These are phyloP conservation scores for Phascolomyces articulosus DNA, from an alignment of 371 early-diverging fungal species.

Conservation along the genomic window DNA sequence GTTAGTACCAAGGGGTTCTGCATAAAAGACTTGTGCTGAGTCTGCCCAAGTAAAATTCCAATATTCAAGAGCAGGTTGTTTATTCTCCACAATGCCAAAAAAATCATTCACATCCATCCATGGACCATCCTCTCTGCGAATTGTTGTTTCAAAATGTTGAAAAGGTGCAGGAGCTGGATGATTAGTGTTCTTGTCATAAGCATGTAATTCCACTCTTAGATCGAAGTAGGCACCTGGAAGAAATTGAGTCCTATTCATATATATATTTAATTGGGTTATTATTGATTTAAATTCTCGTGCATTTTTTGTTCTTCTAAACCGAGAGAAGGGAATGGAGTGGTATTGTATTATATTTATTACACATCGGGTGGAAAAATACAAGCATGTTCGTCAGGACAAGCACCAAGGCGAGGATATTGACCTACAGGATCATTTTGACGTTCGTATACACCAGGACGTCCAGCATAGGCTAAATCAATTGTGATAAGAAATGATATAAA, in stretches of 20 bases:
- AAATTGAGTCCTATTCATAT: slow-evolving; percentile 60
- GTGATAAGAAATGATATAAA: neutral
- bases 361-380: slow-evolving; percentile 60
- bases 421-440: slow-evolving; percentile 44
- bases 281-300: neutral
- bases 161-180: slow-evolving; percentile 32
- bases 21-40: slow-evolving; percentile 53
- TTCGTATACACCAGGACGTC: slow-evolving; percentile 3
- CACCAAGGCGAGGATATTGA: slow-evolving; percentile 59
- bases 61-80: slow-evolving; percentile 43
- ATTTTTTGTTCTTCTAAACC: no score
- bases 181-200: slow-evolving; percentile 46
- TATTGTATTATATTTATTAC: no score
- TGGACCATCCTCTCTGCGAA: slow-evolving; percentile 39
- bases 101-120: slow-evolving; percentile 49
- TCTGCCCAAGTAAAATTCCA: slow-evolving; percentile 59
- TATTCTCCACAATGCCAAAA: slow-evolving; percentile 32
- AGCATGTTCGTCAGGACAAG: slow-evolving; percentile 54
- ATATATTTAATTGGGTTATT: neutral
- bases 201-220: slow-evolving; percentile 61
- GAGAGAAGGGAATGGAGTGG: neutral
- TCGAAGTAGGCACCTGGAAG: slow-evolving; percentile 60
- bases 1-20: slow-evolving; percentile 24
- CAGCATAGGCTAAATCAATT: neutral
- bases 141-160: slow-evolving; percentile 43